phyloP scores from a whole-genome alignment of 1,284 basidiomycete genomes.

The Fistulinella cinereoalba region DNA sequence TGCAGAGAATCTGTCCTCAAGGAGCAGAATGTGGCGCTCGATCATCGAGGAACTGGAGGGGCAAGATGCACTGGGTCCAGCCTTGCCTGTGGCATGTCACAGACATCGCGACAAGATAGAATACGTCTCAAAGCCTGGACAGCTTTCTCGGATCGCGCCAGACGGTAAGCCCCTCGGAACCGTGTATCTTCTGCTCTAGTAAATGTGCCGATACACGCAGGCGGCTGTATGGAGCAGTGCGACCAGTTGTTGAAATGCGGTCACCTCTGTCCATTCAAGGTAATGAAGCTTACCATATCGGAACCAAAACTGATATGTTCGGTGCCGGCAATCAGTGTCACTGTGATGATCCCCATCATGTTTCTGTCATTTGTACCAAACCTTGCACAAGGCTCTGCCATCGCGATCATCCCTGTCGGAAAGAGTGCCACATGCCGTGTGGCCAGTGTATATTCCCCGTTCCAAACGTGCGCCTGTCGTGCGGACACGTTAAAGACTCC shows the following conservation, averaged over 20 bases:
- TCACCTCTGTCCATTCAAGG: slow-evolving; percentile 65
- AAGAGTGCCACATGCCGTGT: slow-evolving; percentile 52
- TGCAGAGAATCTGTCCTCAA: slow-evolving; percentile 45
- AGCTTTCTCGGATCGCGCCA: slow-evolving; percentile 53
- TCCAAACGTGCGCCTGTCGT: slow-evolving; percentile 53
- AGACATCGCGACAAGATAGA: slow-evolving; percentile 49
- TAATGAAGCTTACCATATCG: too few relatives aligned
- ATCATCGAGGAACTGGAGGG: slow-evolving; percentile 56
- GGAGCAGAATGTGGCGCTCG: slow-evolving; percentile 57
- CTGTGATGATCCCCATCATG: slow-evolving; percentile 57
- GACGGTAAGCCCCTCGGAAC: slow-evolving; percentile 41
- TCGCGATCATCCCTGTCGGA: slow-evolving; percentile 59
- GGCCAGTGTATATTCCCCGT: slow-evolving; percentile 55
- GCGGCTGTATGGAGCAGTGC: slow-evolving; percentile 63
- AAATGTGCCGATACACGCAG: slow-evolving; percentile 31
- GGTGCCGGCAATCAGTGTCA: slow-evolving; percentile 53
- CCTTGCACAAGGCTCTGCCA: slow-evolving; percentile 53
- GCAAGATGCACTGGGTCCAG: slow-evolving; percentile 46
- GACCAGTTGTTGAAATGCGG: slow-evolving; percentile 62
- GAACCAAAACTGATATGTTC: not conserved
- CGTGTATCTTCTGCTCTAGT: not conserved
- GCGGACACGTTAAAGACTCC: slow-evolving; percentile 51
- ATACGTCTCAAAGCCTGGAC: slow-evolving; percentile 49
- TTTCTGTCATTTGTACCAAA: slow-evolving; percentile 48
- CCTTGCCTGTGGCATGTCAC: slow-evolving; percentile 54